Evolutionary conservation across 1,139 yeast genomes (phyloP).

Genomic region (Saccharomyces pastorianus): DNA sequence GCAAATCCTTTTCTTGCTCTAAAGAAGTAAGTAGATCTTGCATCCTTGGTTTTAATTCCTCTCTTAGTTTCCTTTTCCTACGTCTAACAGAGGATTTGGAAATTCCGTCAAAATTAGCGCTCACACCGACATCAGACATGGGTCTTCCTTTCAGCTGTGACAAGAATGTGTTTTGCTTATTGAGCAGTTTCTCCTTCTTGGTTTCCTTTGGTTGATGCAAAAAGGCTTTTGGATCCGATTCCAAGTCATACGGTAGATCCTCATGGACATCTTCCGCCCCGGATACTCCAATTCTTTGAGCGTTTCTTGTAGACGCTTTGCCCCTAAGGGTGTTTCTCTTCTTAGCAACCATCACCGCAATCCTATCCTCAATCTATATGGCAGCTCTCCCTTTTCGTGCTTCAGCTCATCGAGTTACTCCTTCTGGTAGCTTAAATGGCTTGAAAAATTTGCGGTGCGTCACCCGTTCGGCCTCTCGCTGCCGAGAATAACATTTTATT

Average conservation of each 20-base stretch:
- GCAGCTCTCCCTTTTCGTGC: neutral
- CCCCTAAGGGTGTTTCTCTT: constrained; percentile 42
- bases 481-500: neutral
- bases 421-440: neutral
- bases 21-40: constrained; percentile 51
- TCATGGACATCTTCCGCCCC: constrained; percentile 4
- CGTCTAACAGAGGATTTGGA: constrained; percentile 61
- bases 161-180: constrained; percentile 31
- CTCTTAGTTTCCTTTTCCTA: constrained; percentile 55
- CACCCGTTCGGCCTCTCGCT: neutral
- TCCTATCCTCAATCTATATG: neutral
- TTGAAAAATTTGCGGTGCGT: neutral
- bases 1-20: constrained; percentile 32
- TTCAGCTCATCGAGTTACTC: neutral
- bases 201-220: constrained; percentile 46
- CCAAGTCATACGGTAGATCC: constrained; percentile 12
- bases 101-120: constrained; percentile 33
- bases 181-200: constrained; percentile 46
- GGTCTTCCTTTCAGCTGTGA: constrained; percentile 32
- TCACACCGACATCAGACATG: constrained; percentile 14
- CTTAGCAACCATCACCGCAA: constrained; percentile 35
- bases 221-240: constrained; percentile 41
- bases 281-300: constrained; percentile 8
- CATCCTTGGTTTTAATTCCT: constrained; percentile 58
- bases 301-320: constrained; percentile 31